Base-by-base conservation (phyloP, 768 basidiomycete species). In the Collybiopsis confluens region DNA sequence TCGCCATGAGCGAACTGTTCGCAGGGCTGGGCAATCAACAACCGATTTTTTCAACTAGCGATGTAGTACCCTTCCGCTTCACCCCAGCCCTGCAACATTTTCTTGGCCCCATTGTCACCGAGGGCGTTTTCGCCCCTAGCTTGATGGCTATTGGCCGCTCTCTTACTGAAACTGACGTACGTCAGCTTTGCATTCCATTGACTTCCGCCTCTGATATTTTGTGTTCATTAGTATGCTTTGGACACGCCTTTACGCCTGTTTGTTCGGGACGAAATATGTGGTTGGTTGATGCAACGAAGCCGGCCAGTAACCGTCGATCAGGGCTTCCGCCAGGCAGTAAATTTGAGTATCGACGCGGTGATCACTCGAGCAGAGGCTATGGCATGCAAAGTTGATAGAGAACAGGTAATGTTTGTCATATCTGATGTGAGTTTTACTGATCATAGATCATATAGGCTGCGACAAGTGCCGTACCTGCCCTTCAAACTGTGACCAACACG, bases 41-140 rank as follows among this genome's bases (percentile, higher is more conserved):
- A 54, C 86, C 77, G 65, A 68, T 89, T 40, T 89, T 92, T 64
- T 79, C 81, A 13, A 88, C 90, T 16, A 84, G 75, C 59, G 97
- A 99, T 61, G 77, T 85, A 2, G 93, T 98, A 4, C 97, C 97
- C 0, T 99, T 99, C 88, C 87, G 97, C 35, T 83, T 96, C 59
- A 98, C 97, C 3, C 94, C 94, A 3, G 98, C 97, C 69, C 82
- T 99, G 74, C 97, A 99, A 69, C 79, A 81, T 58, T 95, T 99
- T 73, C 71, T 98, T 35, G 92, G 92, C 1, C 88, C 90, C 1
- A 80, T 92, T 51, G 87, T 90, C 38, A 90, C 86, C 1, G 97
- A 99, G 67, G 97, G 96, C 7, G 71, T 97, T 35, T 73, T 99
- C 38, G 85, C 91, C 0, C 80, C 90, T 7, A 85, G 90, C 3